Evolutionary conservation across 805 yeast genomes (phyloP).

Genomic region (Schizosaccharomyces osmophilus): DNA sequence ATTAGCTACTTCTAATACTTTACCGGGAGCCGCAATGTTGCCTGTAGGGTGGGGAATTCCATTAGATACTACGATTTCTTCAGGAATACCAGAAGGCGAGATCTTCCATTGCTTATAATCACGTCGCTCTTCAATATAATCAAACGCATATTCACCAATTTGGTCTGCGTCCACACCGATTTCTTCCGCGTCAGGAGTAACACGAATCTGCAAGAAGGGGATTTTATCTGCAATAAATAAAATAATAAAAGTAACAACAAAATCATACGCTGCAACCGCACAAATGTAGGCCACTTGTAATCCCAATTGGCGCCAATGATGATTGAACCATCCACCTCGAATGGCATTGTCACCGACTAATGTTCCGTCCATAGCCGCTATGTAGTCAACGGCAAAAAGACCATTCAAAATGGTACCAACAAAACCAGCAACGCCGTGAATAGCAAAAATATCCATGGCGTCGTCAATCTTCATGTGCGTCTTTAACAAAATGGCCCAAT

Average conservation of each 20-base stretch:
- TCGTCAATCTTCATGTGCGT: conserved; percentile 66
- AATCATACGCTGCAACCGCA: conserved; percentile 52
- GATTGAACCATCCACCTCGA: conserved; percentile 77
- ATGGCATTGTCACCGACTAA: conserved; percentile 33
- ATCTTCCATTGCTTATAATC: conserved; percentile 1
- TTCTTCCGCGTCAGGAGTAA: conserved; percentile 64
- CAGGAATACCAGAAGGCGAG: background rate
- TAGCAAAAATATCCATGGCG: conserved; percentile 86
- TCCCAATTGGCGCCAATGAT: conserved; percentile 76
- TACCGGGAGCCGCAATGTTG: background rate
- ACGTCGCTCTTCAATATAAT: conserved; percentile 86
- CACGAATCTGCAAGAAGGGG: conserved; percentile 48
- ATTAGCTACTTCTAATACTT: background rate
- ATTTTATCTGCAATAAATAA: conserved; percentile 50
- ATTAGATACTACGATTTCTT: background rate
- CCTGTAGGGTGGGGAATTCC: background rate
- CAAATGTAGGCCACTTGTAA: conserved; percentile 64
- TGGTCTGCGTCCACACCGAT: conserved; percentile 88
- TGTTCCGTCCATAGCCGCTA: conserved; percentile 66
- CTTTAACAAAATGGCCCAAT: conserved; percentile 71
- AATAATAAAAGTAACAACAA: conserved; percentile 51
- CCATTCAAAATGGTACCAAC: conserved; percentile 78
- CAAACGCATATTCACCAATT: conserved; percentile 96
- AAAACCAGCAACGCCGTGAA: conserved; percentile 92
- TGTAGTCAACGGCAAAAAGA: conserved; percentile 63